Evolutionary conservation across 768 basidiomycete species (phyloP).

Genomic region (Brasilioporus rufonigricans): DNA sequence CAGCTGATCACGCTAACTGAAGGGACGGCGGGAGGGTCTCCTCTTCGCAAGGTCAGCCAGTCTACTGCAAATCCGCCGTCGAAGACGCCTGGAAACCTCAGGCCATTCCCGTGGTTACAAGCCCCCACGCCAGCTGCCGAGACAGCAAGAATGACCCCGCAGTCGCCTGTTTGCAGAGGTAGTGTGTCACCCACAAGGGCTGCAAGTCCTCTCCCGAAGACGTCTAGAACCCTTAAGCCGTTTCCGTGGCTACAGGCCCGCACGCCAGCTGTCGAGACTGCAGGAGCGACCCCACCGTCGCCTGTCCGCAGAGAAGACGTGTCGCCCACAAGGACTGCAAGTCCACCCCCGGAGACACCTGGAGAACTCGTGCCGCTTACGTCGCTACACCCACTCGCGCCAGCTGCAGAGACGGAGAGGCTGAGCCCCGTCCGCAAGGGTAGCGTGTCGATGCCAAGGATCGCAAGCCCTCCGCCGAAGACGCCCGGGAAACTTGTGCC

Average conservation of each 20-base stretch:
- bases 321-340: neutral
- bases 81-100: neutral
- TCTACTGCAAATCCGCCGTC: neutral
- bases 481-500: neutral
- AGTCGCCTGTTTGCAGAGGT: too few species aligned
- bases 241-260: too few species aligned
- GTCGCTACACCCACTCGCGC: neutral
- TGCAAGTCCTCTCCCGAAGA: too few species aligned
- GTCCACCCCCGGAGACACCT: neutral
- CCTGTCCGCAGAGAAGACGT: neutral
- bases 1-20: too few species aligned
- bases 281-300: neutral
- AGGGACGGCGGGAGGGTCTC: too few species aligned
- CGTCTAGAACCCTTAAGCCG: too few species aligned
- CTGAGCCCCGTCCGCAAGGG: neutral
- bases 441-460: neutral
- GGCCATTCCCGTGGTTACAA: conserved; percentile 6
- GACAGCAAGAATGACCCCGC: too few species aligned
- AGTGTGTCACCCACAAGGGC: too few species aligned
- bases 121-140: too few species aligned
- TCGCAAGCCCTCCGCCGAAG: neutral
- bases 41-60: too few species aligned
- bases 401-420: neutral
- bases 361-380: too few species aligned
- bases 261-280: neutral